Percentiles rank a stretch among this genome's conserved stretches.
phyloP scores from a whole-genome alignment of 345 rosid species.

The Cochlearia excelsa region DNA sequence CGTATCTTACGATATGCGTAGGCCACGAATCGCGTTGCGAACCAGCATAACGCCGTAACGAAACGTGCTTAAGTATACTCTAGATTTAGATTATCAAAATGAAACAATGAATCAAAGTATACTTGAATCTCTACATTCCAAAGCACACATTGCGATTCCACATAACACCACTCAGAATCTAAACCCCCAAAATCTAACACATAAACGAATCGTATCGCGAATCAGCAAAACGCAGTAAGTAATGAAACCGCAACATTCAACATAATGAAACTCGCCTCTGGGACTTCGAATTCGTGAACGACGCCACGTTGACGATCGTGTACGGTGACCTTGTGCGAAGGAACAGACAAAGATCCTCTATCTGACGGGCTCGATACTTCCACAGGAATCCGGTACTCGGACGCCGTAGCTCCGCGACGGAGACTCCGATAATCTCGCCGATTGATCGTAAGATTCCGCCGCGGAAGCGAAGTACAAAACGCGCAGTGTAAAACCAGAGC shows the following conservation, averaged over 20 bases:
- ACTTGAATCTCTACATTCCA: no score
- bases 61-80: no score
- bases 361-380: constrained; percentile 37
- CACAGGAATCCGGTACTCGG: constrained; percentile 51
- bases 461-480: constrained; percentile 36
- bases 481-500: constrained; percentile 46
- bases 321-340: constrained; percentile 78
- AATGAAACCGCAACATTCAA: constrained; percentile 2
- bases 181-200: no score
- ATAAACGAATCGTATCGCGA: not conserved
- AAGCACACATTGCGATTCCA: no score
- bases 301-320: constrained; percentile 80
- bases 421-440: constrained; percentile 25
- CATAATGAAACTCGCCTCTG: constrained; percentile 52
- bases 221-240: not conserved
- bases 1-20: not conserved
- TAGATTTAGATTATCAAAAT: no score
- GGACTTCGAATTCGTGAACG: constrained; percentile 77
- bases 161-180: no score
- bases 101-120: no score
- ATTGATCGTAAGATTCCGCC: constrained; percentile 11
- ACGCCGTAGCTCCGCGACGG: constrained; percentile 35
- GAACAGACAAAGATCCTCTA: constrained; percentile 40
- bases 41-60: not conserved
- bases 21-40: not conserved